Evolutionary conservation across 1,284 basidiomycete species (phyloP).

Genomic region (Pseudozyma flocculosa): DNA sequence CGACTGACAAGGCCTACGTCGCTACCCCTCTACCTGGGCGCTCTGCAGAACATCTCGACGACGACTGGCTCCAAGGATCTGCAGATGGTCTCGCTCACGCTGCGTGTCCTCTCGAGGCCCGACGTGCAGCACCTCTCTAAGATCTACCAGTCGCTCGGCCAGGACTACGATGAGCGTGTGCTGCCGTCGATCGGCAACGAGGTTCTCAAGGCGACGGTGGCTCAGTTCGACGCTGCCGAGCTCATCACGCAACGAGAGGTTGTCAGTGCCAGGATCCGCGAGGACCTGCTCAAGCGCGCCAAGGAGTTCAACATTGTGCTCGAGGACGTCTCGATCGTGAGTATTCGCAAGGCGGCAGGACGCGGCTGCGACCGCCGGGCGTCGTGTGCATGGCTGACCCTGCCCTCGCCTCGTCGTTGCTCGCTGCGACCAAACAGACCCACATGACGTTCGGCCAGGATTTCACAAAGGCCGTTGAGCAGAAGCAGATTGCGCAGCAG

Average conservation of each 20-base stretch:
- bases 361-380: too few relatives aligned
- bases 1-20: too few relatives aligned
- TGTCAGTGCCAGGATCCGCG: slow-evolving; percentile 86
- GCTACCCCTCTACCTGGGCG: too few relatives aligned
- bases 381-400: too few relatives aligned
- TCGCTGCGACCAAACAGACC: slow-evolving; percentile 51
- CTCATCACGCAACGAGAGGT: slow-evolving; percentile 72
- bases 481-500: slow-evolving; percentile 95
- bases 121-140: slow-evolving; percentile 83
- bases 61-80: slow-evolving; percentile 93
- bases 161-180: slow-evolving; percentile 97
- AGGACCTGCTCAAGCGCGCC: slow-evolving; percentile 87
- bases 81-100: slow-evolving; percentile 90
- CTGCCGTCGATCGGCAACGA: slow-evolving; percentile 79
- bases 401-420: background rate
- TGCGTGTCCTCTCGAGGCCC: slow-evolving; percentile 91
- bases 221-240: slow-evolving; percentile 98
- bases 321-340: slow-evolving; percentile 88
- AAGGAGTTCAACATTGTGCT: slow-evolving; percentile 94
- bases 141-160: slow-evolving; percentile 91
- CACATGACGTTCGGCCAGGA: slow-evolving; percentile 65
- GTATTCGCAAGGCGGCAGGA: background rate
- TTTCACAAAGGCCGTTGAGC: slow-evolving; percentile 83
- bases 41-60: slow-evolving; percentile 85
- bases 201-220: slow-evolving; percentile 91